These are phyloP conservation scores for Suhomyces yuchorum DNA, from an alignment of 1,139 yeast genomes.

Conservation along the genomic window DNA sequence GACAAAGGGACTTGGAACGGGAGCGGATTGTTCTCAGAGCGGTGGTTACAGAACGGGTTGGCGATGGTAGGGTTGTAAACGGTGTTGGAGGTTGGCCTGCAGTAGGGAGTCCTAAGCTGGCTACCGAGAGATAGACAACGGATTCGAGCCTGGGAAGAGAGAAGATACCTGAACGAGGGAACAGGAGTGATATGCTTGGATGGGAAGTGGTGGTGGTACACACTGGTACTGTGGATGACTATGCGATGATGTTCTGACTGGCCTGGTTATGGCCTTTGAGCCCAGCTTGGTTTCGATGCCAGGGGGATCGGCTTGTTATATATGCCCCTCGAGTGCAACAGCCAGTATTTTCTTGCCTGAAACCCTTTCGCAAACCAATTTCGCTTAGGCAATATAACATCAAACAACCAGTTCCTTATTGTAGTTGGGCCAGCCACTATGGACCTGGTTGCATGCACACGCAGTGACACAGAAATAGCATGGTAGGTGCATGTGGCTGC, in stretches of 20 bases:
- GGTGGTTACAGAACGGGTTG: neutral
- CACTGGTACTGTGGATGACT: neutral
- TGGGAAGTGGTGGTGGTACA: neutral
- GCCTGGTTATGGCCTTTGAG: neutral
- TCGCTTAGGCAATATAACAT: constrained; percentile 10
- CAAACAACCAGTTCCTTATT: constrained; percentile 9
- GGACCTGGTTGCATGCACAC: constrained; percentile 6
- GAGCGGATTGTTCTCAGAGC: neutral
- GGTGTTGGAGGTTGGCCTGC: neutral
- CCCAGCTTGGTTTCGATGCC: constrained; percentile 5
- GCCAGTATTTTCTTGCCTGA: constrained; percentile 5
- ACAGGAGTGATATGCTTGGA: neutral
- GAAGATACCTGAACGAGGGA: too few species aligned
- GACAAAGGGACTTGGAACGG: neutral
- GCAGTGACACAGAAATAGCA: neutral
- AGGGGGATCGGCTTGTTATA: constrained; percentile 7
- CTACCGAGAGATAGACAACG: too few species aligned
- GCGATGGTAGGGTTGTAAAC: neutral
- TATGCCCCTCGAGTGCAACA: neutral
- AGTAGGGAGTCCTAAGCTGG: too few species aligned
- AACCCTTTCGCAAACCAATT: constrained; percentile 2
- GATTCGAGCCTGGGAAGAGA: too few species aligned
- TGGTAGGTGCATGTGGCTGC: neutral
- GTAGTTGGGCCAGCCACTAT: constrained; percentile 11
- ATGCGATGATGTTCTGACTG: neutral